A percentile compares a stretch with the other conserved stretches of the same genome.
These are phyloP conservation scores for Colletotrichum tropicicola DNA, from an alignment of 2,329 filamentous ascomycete species.

Conservation along the genomic window DNA sequence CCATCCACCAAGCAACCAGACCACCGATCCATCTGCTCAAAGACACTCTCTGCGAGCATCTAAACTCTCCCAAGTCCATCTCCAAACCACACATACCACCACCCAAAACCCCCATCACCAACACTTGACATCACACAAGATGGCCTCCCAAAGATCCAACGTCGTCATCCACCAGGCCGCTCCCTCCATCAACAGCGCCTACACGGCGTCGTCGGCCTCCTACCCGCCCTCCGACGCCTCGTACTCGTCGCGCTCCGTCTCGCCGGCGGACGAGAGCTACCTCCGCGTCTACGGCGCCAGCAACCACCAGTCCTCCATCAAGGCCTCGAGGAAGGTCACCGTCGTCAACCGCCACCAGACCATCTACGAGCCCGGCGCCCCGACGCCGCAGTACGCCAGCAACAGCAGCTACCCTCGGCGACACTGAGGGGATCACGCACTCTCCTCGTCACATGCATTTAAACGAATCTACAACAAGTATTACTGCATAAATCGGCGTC, in stretches of 20 bases:
- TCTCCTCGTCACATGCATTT: not conserved
- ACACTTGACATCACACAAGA: constrained; percentile 4
- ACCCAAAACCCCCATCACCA: not conserved
- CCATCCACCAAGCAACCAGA: not conserved
- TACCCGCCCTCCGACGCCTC: constrained; percentile 23
- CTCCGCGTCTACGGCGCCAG: constrained; percentile 43
- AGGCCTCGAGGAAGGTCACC: constrained; percentile 40
- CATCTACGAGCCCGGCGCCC: constrained; percentile 40
- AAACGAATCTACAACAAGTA: not conserved
- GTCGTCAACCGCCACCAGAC: constrained; percentile 44
- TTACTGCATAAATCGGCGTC: not conserved
- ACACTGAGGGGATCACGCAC: not conserved
- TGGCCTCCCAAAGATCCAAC: constrained; percentile 35
- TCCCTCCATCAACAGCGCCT: constrained; percentile 38
- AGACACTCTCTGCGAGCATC: not conserved
- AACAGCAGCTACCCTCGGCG: constrained; percentile 31
- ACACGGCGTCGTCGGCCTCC: constrained; percentile 36
- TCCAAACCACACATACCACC: not conserved
- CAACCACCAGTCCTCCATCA: constrained; percentile 36
- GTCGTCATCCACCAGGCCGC: constrained; percentile 44
- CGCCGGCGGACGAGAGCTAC: constrained; percentile 24
- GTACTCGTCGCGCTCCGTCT: constrained; percentile 15
- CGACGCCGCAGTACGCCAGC: constrained; percentile 38
- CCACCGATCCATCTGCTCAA: not conserved
- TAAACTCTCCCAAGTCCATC: not conserved